Conservation (phyloP, 169 alveolate genomes). For the Eimeria mitis region DNA sequence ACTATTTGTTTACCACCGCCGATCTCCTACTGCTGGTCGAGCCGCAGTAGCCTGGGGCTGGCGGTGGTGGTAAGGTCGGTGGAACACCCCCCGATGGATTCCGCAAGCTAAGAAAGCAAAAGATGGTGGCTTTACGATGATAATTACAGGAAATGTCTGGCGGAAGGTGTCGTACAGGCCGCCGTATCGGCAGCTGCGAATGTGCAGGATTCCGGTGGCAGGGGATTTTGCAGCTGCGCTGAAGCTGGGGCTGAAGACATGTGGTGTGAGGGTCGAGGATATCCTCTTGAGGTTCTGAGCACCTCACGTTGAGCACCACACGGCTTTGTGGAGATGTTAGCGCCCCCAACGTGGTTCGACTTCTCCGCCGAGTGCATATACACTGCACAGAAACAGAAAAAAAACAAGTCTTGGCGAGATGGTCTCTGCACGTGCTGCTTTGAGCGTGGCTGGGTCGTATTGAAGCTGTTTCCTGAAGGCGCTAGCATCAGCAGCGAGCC, state of each 20-base stretch:
- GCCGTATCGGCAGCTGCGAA: neutral
- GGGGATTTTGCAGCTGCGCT: neutral
- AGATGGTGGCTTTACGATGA: neutral
- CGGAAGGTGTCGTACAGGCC: neutral
- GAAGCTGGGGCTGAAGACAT: neutral
- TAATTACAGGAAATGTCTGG: neutral
- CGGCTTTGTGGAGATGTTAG: constrained; percentile 1
- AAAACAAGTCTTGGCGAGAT: constrained; percentile 70
- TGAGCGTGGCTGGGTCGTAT: constrained; percentile 55
- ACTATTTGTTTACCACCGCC: neutral
- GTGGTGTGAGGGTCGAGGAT: neutral
- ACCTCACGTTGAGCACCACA: neutral
- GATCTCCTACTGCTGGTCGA: neutral
- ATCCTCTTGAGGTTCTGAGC: neutral
- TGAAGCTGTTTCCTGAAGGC: constrained; percentile 75
- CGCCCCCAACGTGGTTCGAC: constrained; percentile 60
- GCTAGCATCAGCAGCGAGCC: constrained; percentile 43
- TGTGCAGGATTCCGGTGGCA: neutral
- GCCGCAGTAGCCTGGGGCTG: constrained; percentile 19
- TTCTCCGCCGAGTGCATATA: constrained; percentile 68
- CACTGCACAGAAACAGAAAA: constrained; percentile 80
- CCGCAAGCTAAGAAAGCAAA: neutral
- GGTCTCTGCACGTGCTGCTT: constrained; percentile 74
- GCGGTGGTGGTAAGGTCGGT: neutral
- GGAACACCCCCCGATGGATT: neutral